Base-by-base conservation (phyloP, 176 grass and related monocot species). In the Aegilops umbellulata region DNA sequence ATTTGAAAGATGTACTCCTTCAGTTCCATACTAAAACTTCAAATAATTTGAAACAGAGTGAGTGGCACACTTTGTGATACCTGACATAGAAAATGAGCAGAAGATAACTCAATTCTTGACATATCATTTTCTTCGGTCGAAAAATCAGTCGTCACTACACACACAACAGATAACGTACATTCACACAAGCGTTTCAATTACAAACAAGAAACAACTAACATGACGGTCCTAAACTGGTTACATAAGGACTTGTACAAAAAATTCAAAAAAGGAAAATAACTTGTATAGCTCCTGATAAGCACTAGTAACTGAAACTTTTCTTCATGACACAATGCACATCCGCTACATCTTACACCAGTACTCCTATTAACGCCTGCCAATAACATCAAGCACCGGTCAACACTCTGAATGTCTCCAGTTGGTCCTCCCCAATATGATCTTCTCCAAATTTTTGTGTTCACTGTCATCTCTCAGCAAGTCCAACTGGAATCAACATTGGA, bases 401-500 rank as follows among this genome's bases (percentile, higher is more conserved):
- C 6, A 57, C 23, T 77, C 11, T 26, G 20, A 69, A 81, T 26
- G 70, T 39, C 77, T 70, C 16, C 27, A 11, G 10, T 80, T 84
- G 29, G 16, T 84, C 32, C 58, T 11, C 44, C 55, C 49, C 44
- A 88, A 57, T 64, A 26, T 72, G 64, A 70, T 85, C 81, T 64
- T 61, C 31, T 80, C 49, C 9, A 86, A 81, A 63, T 60, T 44
- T 84, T 38, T 62, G 29, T 39, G 35, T 53, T 76, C 19, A 72
- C 7, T 69, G 27, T 79, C 84, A 84, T 66, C 83, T 92, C 32
- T 88, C 66, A 7, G 78, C 68, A 76, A 80, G 32, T 62, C 83
- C 89, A 67, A 93, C 86, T 24, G 94, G 84, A 80, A 93, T 79
- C 71, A 89, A 93, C 77, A 96, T 84, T 44, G 87, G 88, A 84